Conservation (phyloP, 352 stramenopile genomes). For the Elongisporangium senticosum region DNA sequence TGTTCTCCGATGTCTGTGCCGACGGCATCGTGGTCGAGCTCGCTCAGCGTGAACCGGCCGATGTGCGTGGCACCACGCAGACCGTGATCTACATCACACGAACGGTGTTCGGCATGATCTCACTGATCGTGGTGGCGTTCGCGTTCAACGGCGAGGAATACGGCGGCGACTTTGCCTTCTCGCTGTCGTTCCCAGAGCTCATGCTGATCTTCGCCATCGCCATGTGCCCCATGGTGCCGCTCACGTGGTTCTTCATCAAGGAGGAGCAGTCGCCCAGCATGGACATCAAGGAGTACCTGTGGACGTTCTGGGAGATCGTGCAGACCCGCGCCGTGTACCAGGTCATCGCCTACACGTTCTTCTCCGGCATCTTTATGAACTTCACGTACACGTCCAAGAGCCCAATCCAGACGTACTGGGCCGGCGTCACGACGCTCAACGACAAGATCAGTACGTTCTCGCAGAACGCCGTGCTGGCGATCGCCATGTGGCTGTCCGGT, state of each 20-base stretch:
- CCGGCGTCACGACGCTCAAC: conserved; percentile 30
- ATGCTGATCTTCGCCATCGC: conserved; percentile 28
- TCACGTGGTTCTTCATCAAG: conserved; percentile 37
- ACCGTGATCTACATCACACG: conserved; percentile 46
- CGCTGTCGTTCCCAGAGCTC: conserved; percentile 29
- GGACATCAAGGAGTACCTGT: conserved; percentile 38
- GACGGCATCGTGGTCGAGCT: conserved; percentile 46
- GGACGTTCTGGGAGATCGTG: conserved; percentile 39
- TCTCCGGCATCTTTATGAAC: conserved; percentile 30
- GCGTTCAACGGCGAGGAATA: conserved; percentile 46
- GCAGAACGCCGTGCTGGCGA: conserved; percentile 20
- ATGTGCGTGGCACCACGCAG: conserved; percentile 40
- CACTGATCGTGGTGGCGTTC: conserved; percentile 30
- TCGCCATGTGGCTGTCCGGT: conserved; percentile 34
- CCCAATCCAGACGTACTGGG: conserved; percentile 41
- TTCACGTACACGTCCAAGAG: conserved; percentile 32
- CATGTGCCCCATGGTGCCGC: conserved; percentile 22
- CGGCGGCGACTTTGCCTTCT: conserved; percentile 40
- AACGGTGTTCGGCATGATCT: conserved; percentile 25
- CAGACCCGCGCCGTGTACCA: conserved; percentile 44
- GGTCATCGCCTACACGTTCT: conserved; percentile 29
- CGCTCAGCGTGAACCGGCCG: conserved; percentile 37
- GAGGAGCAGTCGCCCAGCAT: conserved; percentile 23
- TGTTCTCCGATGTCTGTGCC: conserved; percentile 42
- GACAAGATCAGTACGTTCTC: conserved; percentile 32